These are phyloP conservation scores for Leccinum subtestaceum DNA, from an alignment of 768 basidiomycete species.

Conservation along the genomic window DNA sequence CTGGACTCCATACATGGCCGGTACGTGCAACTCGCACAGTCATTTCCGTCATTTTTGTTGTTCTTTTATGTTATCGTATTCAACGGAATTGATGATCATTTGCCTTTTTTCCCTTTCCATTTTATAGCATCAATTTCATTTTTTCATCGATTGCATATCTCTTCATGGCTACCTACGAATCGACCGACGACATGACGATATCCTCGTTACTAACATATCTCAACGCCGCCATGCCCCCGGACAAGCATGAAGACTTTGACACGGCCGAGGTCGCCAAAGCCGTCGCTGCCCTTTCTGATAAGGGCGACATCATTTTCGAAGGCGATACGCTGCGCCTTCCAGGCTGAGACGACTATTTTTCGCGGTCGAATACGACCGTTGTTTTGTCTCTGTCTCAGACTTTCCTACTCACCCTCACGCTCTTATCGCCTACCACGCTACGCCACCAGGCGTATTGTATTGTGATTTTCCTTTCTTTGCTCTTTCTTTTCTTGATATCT, in stretches of 20 bases:
- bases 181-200: slow-evolving; percentile 66
- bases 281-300: slow-evolving; percentile 44
- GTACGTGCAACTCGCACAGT: slow-evolving; percentile 38
- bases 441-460: slow-evolving; percentile 14
- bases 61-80: not conserved
- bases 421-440: not conserved
- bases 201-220: slow-evolving; percentile 67
- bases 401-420: not conserved
- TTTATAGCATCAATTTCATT: slow-evolving; percentile 54
- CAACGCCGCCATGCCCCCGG: slow-evolving; percentile 71
- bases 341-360: slow-evolving; percentile 9
- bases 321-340: slow-evolving; percentile 43
- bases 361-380: not conserved
- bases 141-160: slow-evolving; percentile 59
- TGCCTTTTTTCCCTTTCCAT: not conserved
- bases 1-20: slow-evolving; percentile 58
- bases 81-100: slow-evolving; percentile 8
- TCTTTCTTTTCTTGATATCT: slow-evolving; percentile 22
- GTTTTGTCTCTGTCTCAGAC: not conserved
- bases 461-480: not conserved
- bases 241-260: slow-evolving; percentile 82
- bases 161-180: slow-evolving; percentile 65
- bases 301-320: slow-evolving; percentile 48
- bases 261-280: slow-evolving; percentile 64
- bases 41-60: not conserved